Conservation (phyloP, 768 basidiomycete species). For the Cystofilobasidium bisporidii region DNA sequence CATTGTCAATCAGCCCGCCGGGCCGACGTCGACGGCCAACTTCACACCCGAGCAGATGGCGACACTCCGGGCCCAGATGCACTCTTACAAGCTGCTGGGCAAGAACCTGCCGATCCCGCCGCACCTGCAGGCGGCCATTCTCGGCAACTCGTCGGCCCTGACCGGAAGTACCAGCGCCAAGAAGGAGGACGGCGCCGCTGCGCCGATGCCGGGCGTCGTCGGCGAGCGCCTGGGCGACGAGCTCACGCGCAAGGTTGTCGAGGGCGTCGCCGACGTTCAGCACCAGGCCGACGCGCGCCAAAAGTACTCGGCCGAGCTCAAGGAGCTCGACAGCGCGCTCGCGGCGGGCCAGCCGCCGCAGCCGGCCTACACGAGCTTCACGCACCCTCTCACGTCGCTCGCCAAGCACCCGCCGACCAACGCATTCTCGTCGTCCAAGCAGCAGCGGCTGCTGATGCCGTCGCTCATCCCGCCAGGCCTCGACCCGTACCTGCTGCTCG, state of each 20-base stretch:
- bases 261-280: conserved; percentile 63
- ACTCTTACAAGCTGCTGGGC: conserved; percentile 36
- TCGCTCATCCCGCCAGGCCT: conserved; percentile 83
- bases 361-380: conserved; percentile 69
- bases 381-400: conserved; percentile 56
- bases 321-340: conserved; percentile 11
- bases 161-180: conserved; percentile 39
- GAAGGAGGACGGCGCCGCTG: background rate
- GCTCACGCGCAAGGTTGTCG: conserved; percentile 50
- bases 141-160: conserved; percentile 43
- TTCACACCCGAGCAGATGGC: conserved; percentile 38
- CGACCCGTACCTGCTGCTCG: conserved; percentile 80
- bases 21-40: background rate
- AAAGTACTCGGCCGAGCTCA: conserved; percentile 7
- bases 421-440: conserved; percentile 34
- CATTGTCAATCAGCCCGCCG: too few species aligned
- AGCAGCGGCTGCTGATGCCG: conserved; percentile 64
- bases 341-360: conserved; percentile 43
- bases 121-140: conserved; percentile 57
- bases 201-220: background rate
- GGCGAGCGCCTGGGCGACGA: conserved; percentile 47
- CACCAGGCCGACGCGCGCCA: conserved; percentile 42
- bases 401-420: conserved; percentile 56
- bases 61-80: conserved; percentile 39
- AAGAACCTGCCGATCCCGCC: conserved; percentile 43